These are phyloP conservation scores for Rhodotorula sp. DNA, from an alignment of 1,284 basidiomycete genomes.

Conservation along the genomic window DNA sequence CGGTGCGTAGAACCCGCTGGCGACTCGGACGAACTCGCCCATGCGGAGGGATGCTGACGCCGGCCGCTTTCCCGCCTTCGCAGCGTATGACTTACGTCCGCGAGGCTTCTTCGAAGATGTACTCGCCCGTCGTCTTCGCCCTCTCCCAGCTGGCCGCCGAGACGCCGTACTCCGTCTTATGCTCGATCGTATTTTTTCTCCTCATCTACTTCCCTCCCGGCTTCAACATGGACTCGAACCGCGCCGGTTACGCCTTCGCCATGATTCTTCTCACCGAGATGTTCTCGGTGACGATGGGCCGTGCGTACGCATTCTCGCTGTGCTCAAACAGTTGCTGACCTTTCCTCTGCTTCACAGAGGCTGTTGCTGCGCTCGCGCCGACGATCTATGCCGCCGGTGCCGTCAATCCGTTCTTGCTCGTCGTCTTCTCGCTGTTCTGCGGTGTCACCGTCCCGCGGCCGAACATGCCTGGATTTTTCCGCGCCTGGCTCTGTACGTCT, in stretches of 20 bases:
- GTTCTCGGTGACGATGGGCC: neutral
- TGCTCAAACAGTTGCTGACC: neutral
- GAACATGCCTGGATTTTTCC: slow-evolving; percentile 63
- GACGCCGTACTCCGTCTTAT: slow-evolving; percentile 69
- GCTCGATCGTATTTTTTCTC: slow-evolving; percentile 72
- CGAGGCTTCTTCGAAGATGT: slow-evolving; percentile 59
- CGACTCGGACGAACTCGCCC: neutral
- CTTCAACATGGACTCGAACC: slow-evolving; percentile 52
- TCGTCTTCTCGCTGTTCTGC: slow-evolving; percentile 40
- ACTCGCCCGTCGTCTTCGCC: slow-evolving; percentile 77
- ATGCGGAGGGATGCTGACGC: neutral
- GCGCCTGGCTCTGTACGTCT: slow-evolving; percentile 61
- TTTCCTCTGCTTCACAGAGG: slow-evolving; percentile 51
- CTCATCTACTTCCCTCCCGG: slow-evolving; percentile 59
- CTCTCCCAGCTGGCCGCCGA: slow-evolving; percentile 73
- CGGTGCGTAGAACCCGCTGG: slow-evolving; percentile 43
- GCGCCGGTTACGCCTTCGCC: slow-evolving; percentile 71
- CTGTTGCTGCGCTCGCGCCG: slow-evolving; percentile 71
- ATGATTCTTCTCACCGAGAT: slow-evolving; percentile 67
- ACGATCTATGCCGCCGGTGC: slow-evolving; percentile 67
- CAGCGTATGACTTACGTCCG: slow-evolving; percentile 63
- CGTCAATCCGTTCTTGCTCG: slow-evolving; percentile 69
- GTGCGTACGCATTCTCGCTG: neutral
- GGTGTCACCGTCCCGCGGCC: slow-evolving; percentile 49
- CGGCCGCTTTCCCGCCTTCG: too few relatives aligned